These are phyloP conservation scores for Pseudocercospora pini-densiflorae DNA, from an alignment of 2,329 filamentous ascomycete species.

Conservation along the genomic window DNA sequence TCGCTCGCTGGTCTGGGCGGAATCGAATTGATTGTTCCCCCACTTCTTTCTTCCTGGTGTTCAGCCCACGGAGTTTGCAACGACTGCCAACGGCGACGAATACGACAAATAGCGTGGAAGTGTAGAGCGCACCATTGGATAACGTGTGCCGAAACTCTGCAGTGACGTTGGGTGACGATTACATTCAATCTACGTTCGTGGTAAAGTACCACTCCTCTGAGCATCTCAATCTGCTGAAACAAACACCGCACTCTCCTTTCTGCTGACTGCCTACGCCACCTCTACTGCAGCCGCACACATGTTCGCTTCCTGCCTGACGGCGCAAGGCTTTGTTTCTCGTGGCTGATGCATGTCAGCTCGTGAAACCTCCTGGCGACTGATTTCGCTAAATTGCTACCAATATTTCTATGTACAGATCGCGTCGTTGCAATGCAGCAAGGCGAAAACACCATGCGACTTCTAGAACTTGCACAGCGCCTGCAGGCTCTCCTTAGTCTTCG, in stretches of 20 bases:
- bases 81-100: neutral
- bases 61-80: neutral
- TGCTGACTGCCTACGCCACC: constrained; percentile 3
- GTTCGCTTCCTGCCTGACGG: constrained; percentile 1
- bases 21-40: neutral
- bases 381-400: neutral
- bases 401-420: neutral
- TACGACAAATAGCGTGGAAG: neutral
- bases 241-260: neutral
- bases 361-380: neutral
- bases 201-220: neutral
- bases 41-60: neutral
- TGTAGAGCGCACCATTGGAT: neutral
- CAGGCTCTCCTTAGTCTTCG: constrained; percentile 71
- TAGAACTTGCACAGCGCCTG: constrained; percentile 67
- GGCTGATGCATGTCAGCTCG: constrained; percentile 17
- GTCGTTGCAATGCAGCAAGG: neutral
- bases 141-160: neutral
- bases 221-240: constrained; percentile 2
- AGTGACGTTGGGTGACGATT: neutral
- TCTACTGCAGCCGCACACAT: constrained; percentile 4
- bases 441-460: neutral
- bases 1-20: no score
- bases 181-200: neutral
- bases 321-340: constrained; percentile 12